Percentiles rank a stretch among this genome's conserved stretches.
Evolutionary conservation across 345 rosid genomes (phyloP).

Genomic region (Linum trigynum): DNA sequence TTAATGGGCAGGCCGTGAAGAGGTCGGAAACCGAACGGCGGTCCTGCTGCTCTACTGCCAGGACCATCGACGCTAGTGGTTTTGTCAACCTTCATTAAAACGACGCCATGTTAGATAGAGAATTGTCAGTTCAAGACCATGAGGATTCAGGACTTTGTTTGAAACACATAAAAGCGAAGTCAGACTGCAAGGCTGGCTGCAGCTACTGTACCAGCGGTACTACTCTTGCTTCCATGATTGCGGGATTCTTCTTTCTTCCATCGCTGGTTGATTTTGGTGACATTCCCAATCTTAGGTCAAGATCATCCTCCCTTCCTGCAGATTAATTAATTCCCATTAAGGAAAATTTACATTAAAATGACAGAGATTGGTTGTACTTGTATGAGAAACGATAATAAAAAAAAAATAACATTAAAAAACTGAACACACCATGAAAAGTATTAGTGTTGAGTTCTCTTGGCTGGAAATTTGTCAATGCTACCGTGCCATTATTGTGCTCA

Average conservation of each 20-base stretch:
- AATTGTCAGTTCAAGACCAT: too few species aligned
- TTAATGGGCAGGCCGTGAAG: background rate
- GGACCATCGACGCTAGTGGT: background rate
- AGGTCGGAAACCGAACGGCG: background rate
- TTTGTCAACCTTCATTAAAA: background rate
- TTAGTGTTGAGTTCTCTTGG: background rate
- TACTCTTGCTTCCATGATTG: background rate
- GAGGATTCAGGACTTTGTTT: too few species aligned
- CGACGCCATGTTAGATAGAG: background rate
- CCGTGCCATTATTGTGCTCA: background rate
- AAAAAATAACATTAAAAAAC: too few species aligned
- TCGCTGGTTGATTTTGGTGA: background rate
- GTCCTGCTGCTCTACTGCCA: too few species aligned
- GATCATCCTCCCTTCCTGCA: background rate
- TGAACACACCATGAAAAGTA: background rate
- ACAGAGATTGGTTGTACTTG: background rate
- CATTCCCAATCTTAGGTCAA: background rate
- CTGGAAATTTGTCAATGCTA: background rate
- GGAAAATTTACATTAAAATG: background rate
- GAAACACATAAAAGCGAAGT: too few species aligned
- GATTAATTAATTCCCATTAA: background rate
- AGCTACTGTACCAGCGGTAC: background rate
- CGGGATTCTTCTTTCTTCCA: background rate
- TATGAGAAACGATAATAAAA: conserved; percentile 1
- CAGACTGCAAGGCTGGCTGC: too few species aligned